Evolutionary conservation across 225 moss, liverwort and hornwort genomes (phyloP), one percentile per base, ranked within the genome.

Genomic region (Sphagnum tenellum): DNA sequence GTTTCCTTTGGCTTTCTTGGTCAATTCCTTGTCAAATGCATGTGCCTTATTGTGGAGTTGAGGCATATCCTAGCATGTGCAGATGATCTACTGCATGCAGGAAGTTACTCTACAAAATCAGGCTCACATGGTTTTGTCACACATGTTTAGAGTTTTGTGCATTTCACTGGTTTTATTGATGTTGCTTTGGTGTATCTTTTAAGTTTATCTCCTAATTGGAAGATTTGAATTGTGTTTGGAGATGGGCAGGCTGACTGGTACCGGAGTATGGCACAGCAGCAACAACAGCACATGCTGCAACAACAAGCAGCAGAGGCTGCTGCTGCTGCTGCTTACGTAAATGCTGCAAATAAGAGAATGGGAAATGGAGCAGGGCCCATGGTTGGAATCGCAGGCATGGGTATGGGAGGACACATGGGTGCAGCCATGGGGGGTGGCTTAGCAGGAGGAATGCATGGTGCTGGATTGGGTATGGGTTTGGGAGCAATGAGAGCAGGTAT

Each of bases 261-360:
- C 8, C 87, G 91, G 2, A 84, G 73, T 62, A 76, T 84, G 4
- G 79, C 83, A 8, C 75, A 73, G 12, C 86, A 87, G 64, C 88
- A 86, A 63, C 90, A 93, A 55, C 87, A 82, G 53, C 88, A 88
- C 50, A 79, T 86, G 77, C 66, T 88, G 72, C 92, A 87, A 55
- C 90, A 89, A 69, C 89, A 87, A 52, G 85, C 81, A 3, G 87
- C 80, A 60, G 88, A 79, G 56, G 89, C 79, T 3, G 46, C 55
- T 50, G 85, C 76, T 57, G 73, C 73, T 29, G 88, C 85, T 4
- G 88, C 89, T 0, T 89, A 83, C 8, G 81, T 70, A 49, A 84
- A 85, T 57, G 82, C 79, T 50, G 62, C 74, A 69, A 68, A 76
- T 0, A 88, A 88, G 76, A 81, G 89, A 70, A 86, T 78, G 71